phyloP scores from a whole-genome alignment of 1,139 yeast species.

The Geotrichum histeridarum region DNA sequence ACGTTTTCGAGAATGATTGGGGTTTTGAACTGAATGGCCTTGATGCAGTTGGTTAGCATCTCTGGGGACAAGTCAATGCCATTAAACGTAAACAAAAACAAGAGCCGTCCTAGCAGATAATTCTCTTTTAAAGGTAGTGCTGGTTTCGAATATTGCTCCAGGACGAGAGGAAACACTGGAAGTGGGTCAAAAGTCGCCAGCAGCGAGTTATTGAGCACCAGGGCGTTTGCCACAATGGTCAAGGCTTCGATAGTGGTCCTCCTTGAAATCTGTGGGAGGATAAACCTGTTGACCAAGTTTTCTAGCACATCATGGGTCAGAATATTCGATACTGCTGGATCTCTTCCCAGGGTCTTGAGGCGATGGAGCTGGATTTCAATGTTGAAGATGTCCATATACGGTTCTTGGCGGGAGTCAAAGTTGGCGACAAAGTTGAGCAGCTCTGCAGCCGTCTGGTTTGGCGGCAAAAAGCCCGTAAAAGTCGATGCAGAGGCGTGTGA shows the following conservation, averaged over 20 bases:
- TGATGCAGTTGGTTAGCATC: conserved; percentile 13
- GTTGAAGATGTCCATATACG: neutral
- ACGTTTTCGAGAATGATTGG: neutral
- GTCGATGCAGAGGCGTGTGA: neutral
- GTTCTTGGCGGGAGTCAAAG: neutral
- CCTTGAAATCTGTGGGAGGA: conserved; percentile 4
- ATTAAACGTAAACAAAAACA: conserved; percentile 25
- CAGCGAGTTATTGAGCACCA: conserved; percentile 23
- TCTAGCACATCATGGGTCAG: neutral
- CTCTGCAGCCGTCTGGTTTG: neutral
- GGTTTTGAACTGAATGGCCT: conserved; percentile 19
- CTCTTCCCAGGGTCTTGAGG: conserved; percentile 15
- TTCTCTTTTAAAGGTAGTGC: conserved; percentile 11
- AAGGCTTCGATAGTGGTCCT: conserved; percentile 22
- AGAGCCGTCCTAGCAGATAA: conserved; percentile 22
- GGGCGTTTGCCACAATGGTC: conserved; percentile 28
- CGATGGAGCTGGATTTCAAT: conserved; percentile 1
- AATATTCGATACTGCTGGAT: neutral
- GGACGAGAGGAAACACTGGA: conserved; percentile 13
- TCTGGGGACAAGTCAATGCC: conserved; percentile 16
- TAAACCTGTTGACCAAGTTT: conserved; percentile 6
- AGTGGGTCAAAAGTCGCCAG: conserved; percentile 21
- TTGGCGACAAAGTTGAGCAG: neutral
- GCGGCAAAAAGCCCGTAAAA: neutral
- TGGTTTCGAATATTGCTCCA: conserved; percentile 17